Evolutionary conservation across 768 basidiomycete species (phyloP).

Genomic region (Suillus sp.): DNA sequence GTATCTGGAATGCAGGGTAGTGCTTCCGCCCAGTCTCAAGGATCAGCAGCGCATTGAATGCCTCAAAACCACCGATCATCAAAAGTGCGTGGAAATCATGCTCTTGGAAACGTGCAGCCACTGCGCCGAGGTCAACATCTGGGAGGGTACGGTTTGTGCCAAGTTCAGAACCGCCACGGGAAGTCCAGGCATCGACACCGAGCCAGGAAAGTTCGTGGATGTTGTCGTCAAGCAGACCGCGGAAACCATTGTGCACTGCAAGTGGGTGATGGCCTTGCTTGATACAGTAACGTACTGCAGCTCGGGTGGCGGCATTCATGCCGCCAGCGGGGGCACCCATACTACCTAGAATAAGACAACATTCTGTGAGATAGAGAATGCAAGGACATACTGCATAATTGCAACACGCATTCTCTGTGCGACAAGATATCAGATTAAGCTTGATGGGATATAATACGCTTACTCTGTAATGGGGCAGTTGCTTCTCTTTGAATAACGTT

Average conservation of each 20-base stretch:
- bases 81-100: constrained; percentile 77
- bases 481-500: constrained; percentile 51
- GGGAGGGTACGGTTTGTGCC: constrained; percentile 94
- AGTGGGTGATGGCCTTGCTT: constrained; percentile 92
- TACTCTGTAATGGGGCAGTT: constrained; percentile 55
- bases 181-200: constrained; percentile 94
- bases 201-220: constrained; percentile 91
- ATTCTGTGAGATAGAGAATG: neutral
- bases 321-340: constrained; percentile 98
- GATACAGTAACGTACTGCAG: constrained; percentile 91
- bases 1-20: constrained; percentile 93
- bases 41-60: constrained; percentile 76
- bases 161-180: constrained; percentile 95
- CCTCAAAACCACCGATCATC: constrained; percentile 96
- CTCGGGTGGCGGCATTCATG: constrained; percentile 97
- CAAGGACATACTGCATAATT: constrained; percentile 75
- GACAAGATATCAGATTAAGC: constrained; percentile 18
- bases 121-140: constrained; percentile 79
- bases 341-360: constrained; percentile 41
- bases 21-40: constrained; percentile 78
- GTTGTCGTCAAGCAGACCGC: constrained; percentile 88
- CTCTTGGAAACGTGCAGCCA: constrained; percentile 91
- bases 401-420: constrained; percentile 73
- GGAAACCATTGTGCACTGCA: constrained; percentile 94
- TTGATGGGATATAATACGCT: constrained; percentile 11